Percentiles rank a stretch among this genome's conserved stretches.
Evolutionary conservation across 352 stramenopile species (phyloP).

Genomic region (Pythium dissimile): DNA sequence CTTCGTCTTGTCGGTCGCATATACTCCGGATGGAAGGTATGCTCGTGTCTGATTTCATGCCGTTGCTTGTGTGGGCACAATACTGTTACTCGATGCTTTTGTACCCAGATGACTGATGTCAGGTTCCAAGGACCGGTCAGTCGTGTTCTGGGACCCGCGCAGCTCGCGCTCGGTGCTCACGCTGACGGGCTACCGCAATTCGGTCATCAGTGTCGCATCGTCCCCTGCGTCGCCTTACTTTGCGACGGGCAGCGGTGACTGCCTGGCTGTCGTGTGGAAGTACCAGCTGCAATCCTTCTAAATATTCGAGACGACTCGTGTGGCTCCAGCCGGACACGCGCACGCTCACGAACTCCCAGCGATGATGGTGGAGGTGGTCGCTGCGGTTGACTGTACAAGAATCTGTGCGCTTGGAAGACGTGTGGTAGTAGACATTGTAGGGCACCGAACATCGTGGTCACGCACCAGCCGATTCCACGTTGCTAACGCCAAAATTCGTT

Average conservation of each 20-base stretch:
- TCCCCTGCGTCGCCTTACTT: conserved; percentile 85
- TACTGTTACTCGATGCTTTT: conserved; percentile 1
- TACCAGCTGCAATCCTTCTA: conserved; percentile 89
- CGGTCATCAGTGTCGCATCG: conserved; percentile 83
- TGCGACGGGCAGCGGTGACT: conserved; percentile 79
- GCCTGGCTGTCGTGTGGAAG: conserved; percentile 85
- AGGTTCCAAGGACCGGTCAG: conserved; percentile 81
- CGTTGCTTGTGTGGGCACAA: background rate
- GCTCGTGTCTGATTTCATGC: conserved; percentile 9
- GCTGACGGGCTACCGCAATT: conserved; percentile 82
- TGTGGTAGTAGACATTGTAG: conserved; percentile 25
- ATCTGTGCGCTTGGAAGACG: conserved; percentile 17
- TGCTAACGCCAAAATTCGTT: background rate
- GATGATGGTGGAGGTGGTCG: background rate
- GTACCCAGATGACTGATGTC: conserved; percentile 79
- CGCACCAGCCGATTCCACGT: background rate
- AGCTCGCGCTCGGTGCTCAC: conserved; percentile 80
- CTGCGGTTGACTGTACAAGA: conserved; percentile 15
- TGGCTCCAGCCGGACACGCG: background rate
- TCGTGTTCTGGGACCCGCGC: conserved; percentile 85
- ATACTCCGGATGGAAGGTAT: conserved; percentile 85
- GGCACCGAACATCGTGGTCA: background rate
- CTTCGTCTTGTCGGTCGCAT: conserved; percentile 82
- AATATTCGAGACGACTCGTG: conserved; percentile 46
- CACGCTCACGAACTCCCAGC: background rate